A percentile compares a stretch with the other conserved stretches of the same genome.
These are phyloP conservation scores for Lonicera japonica DNA, from an alignment of 129 eudicot species.

Conservation along the genomic window DNA sequence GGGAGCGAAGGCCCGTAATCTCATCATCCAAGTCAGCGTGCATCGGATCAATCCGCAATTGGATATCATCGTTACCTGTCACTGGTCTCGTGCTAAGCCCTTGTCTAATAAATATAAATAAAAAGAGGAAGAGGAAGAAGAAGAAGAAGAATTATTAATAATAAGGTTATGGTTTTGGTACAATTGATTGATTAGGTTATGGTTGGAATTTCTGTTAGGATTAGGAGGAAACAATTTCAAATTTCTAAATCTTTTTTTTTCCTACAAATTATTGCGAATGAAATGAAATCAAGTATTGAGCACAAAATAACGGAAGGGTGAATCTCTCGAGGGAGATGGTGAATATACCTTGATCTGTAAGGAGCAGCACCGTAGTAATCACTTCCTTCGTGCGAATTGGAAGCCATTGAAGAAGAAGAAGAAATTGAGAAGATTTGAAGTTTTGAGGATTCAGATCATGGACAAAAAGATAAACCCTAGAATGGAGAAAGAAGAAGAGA, in stretches of 20 bases:
- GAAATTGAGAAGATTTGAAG: neutral
- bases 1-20: slow-evolving; percentile 72
- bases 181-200: too few relatives aligned
- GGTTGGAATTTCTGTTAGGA: too few relatives aligned
- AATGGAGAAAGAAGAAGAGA: too few relatives aligned
- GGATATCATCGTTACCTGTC: slow-evolving; percentile 66
- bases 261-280: neutral
- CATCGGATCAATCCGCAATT: slow-evolving; percentile 81
- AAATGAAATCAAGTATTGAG: neutral
- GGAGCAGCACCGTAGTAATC: slow-evolving; percentile 57
- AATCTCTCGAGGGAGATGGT: neutral
- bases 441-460: too few relatives aligned
- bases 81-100: slow-evolving; percentile 82
- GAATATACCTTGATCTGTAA: slow-evolving; percentile 62
- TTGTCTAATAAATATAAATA: slow-evolving; percentile 29
- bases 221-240: slow-evolving; percentile 3
- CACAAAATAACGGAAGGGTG: neutral
- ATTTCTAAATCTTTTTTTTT: neutral
- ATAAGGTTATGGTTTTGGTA: too few relatives aligned
- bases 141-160: too few relatives aligned
- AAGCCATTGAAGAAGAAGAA: slow-evolving; percentile 31
- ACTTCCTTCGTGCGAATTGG: slow-evolving; percentile 44
- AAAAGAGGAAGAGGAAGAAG: neutral
- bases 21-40: slow-evolving; percentile 79
- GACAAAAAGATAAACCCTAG: too few relatives aligned